Percentiles rank a stretch among this genome's conserved stretches.
Conservation (phyloP, 2,329 filamentous ascomycete genomes). For the Aaosphaeria pasadenensis region DNA sequence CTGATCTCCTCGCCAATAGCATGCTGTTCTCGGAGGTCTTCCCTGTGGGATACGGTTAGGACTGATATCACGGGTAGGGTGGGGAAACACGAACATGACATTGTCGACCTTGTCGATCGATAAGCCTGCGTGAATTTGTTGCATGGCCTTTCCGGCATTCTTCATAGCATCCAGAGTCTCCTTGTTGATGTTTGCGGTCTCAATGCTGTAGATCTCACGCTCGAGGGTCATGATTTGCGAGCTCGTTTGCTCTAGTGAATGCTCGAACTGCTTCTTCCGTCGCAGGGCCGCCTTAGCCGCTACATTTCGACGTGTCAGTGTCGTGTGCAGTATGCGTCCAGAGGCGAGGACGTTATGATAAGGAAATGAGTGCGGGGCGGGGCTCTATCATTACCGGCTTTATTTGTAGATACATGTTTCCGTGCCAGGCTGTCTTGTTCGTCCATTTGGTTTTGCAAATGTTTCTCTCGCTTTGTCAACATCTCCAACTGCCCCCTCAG, state of each 20-base stretch:
- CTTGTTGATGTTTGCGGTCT: conserved; percentile 97
- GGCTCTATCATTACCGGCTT: conserved; percentile 63
- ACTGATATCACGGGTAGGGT: neutral
- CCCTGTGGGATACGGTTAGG: conserved; percentile 54
- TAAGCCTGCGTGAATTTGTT: conserved; percentile 84
- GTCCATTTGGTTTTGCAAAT: conserved; percentile 86
- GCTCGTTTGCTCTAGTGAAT: conserved; percentile 84
- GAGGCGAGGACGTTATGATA: neutral
- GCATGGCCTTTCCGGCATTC: conserved; percentile 85
- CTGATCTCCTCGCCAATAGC: conserved; percentile 91
- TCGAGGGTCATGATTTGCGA: conserved; percentile 90
- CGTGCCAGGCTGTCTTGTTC: conserved; percentile 86
- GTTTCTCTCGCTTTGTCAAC: conserved; percentile 93
- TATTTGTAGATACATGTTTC: conserved; percentile 87
- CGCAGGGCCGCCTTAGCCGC: conserved; percentile 86
- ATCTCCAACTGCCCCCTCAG: conserved; percentile 90
- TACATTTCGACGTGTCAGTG: conserved; percentile 39
- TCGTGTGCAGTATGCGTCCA: neutral
- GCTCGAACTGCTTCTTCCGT: conserved; percentile 92
- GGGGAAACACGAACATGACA: conserved; percentile 72
- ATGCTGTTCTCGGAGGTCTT: conserved; percentile 87
- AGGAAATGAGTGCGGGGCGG: neutral
- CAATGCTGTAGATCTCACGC: conserved; percentile 93
- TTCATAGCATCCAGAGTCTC: conserved; percentile 95
- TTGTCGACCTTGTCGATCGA: conserved; percentile 93